Conservation (phyloP, 176 grass and related monocot genomes). For the Avena atlantica region DNA sequence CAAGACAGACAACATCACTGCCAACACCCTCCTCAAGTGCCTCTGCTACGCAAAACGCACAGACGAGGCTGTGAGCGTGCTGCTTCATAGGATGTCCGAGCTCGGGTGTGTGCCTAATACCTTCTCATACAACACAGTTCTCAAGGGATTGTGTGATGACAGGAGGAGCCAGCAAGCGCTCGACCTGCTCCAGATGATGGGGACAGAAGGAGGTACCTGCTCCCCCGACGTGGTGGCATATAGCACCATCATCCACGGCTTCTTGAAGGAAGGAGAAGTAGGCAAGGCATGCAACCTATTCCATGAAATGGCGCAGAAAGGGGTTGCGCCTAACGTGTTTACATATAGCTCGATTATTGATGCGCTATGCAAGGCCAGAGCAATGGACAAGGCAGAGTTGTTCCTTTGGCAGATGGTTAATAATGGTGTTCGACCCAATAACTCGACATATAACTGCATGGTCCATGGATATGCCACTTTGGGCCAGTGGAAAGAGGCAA, state of each 20-base stretch:
- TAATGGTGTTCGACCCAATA: background rate
- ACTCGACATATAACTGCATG: background rate
- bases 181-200: too few relatives aligned
- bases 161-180: too few relatives aligned
- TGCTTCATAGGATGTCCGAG: constrained; percentile 41
- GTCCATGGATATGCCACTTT: constrained; percentile 1
- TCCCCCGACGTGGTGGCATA: background rate
- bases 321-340: background rate
- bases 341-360: background rate
- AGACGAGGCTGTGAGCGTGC: background rate
- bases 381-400: constrained; percentile 5
- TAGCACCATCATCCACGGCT: background rate
- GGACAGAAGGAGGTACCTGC: too few relatives aligned
- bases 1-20: background rate
- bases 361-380: constrained; percentile 8
- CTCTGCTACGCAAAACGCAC: constrained; percentile 39
- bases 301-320: background rate
- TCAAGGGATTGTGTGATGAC: too few relatives aligned
- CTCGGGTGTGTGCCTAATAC: constrained; percentile 21
- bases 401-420: background rate
- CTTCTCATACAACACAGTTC: too few relatives aligned
- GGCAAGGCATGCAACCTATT: background rate
- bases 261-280: background rate
- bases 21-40: constrained; percentile 28
- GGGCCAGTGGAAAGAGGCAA: background rate